Base-by-base conservation (phyloP, 352 stramenopile species). In the Globisporangium lucens region DNA sequence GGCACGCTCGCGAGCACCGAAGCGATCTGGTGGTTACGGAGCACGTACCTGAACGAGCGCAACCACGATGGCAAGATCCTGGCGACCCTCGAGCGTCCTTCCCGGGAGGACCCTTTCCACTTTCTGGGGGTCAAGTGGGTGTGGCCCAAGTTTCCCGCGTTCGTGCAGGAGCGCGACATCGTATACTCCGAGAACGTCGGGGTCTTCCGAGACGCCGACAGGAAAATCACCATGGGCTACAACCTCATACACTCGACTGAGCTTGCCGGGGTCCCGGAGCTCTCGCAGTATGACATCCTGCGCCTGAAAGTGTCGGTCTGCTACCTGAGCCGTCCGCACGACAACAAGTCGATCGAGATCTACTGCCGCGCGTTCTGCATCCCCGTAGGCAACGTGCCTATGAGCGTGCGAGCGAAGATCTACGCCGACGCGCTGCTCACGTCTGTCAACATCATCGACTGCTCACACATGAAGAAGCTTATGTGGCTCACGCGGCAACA, bases 331-430 rank as follows among this genome's bases (percentile, higher is more conserved):
- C 75, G 76, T 2, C 62, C 75, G 61, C 43, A 75, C 8, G 61
- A 61, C n/a, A 20, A 74, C 8, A 62, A 56, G 35, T 70, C 56
- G 12, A 69, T 89, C 38, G 78, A 89, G 61, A 58, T 88, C 17
- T 90, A 82, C 56, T 77, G 66, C 13, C 77, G 79, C 29, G 78
- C 73, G 2, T 90, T 85, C 60, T 76, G 68, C 24, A 10, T 29
- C 29, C 20, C 30, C 15, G 17, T n/a, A 17, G 17, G 15, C 15
- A 61, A 88, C 15, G 76, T 66, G 9, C 36, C 36, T 12, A 43
- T 43, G 36, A 17, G 36, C 10, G 36, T 43, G 36, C 36, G 36
- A 43, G 62, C 82, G 1, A 73, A 59, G n/a, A 61, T 87, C 5
- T 77, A 82, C 33, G 74, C 73, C 47, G 76, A 85, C 0, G 61